Evolutionary conservation across 2,329 filamentous ascomycete genomes (phyloP), one percentile per base, ranked within the genome.

Genomic region (Colletotrichum gigasporum): DNA sequence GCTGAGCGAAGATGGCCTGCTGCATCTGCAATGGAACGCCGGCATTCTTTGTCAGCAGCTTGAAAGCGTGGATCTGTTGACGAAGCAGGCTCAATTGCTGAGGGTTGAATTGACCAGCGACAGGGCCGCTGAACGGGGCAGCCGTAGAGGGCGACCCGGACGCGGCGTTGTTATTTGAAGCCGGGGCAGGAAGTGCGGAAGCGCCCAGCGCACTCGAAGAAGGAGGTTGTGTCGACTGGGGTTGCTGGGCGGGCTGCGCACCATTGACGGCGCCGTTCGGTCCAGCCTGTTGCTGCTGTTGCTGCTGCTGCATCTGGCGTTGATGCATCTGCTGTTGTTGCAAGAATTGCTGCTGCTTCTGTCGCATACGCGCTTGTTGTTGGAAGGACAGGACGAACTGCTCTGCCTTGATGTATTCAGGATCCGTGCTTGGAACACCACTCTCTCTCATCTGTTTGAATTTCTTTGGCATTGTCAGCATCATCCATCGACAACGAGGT

Each of bases 21-120:
- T 97, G 93, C 68, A 97, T 86, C 67, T 88, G 85, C 28, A 87
- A 78, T 1, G 95, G 93, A 3, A 98, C 88, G 1, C 94, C 91
- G 12, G 91, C 84, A 70, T 97, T 97, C 77, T 96, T 96, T 5
- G 92, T 91, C 4, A 99, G 83, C 69, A 94, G 85, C 78, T 96
- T 96, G 79, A 97, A 98, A 0, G 95, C 94, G 70, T 91, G 85
- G 52, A 98, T 97, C 75, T 99, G 96, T 69, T 92, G 90, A 65
- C 93, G 86, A 9, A 99, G 81, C 42, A 92, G 87, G 22, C 86
- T 84, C 45, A 97, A 81, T 75, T 99, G 96, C 60, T 96, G 91
- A 22, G 87, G 85, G 11, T 89, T 90, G 74, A 97, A 94, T 66
- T 89, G 89, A 76, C 69, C 44, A 39, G 56, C 62, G 65, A 54